Evolutionary conservation across 2,329 filamentous ascomycete species (phyloP).

Genomic region (Fusarium lateritium): DNA sequence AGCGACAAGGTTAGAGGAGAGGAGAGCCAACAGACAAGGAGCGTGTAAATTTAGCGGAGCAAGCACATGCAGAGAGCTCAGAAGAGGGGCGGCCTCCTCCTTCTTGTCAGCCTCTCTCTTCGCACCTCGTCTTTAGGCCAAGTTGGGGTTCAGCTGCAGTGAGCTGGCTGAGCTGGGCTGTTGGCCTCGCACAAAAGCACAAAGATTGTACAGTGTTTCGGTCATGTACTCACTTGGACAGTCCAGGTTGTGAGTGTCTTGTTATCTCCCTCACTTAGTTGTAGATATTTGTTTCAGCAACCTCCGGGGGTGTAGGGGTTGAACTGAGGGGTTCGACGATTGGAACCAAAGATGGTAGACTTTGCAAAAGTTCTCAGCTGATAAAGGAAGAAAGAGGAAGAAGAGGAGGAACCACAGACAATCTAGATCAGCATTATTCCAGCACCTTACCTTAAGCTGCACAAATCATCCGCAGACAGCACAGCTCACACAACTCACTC

Average conservation of each 20-base stretch:
- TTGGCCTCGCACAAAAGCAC: constrained; percentile 32
- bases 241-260: constrained; percentile 3
- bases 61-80: constrained; percentile 4
- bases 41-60: constrained; percentile 6
- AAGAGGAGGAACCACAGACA: constrained; percentile 3
- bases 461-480: constrained; percentile 43
- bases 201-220: constrained; percentile 29
- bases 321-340: constrained; percentile 34
- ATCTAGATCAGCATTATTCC: constrained; percentile 30
- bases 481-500: constrained; percentile 38
- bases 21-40: constrained; percentile 31
- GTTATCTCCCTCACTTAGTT: neutral
- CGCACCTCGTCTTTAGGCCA: constrained; percentile 9
- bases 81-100: constrained; percentile 47
- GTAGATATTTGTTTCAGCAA: constrained; percentile 4
- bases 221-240: constrained; percentile 35
- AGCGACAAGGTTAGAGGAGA: constrained; percentile 15
- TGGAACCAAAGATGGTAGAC: constrained; percentile 28
- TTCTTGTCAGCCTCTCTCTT: constrained; percentile 46
- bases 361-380: constrained; percentile 36
- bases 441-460: constrained; percentile 30
- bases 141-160: constrained; percentile 31
- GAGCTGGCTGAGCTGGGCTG: constrained; percentile 35
- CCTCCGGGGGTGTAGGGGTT: constrained; percentile 14
- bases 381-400: constrained; percentile 34